These are phyloP conservation scores for Phialophora expanda DNA, from an alignment of 2,329 filamentous ascomycete species.

Conservation along the genomic window DNA sequence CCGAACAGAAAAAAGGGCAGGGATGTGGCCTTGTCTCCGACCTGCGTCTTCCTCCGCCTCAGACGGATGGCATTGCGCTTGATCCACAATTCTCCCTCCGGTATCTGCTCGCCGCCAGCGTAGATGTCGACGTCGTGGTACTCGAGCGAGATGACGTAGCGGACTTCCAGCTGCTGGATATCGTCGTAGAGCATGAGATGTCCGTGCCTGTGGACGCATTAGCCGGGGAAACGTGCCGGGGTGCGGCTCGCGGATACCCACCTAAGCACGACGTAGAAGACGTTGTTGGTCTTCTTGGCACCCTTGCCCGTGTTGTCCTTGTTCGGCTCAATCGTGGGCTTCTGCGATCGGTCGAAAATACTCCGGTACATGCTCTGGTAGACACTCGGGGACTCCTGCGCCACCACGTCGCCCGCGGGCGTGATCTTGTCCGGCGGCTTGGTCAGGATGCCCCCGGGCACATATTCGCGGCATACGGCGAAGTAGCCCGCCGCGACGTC, in stretches of 20 bases:
- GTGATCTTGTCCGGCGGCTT: constrained; percentile 87
- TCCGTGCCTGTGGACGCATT: constrained; percentile 68
- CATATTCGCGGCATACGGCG: constrained; percentile 91
- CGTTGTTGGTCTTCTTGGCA: constrained; percentile 72
- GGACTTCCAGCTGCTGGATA: constrained; percentile 90
- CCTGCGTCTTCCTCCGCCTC: constrained; percentile 64
- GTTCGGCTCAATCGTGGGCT: constrained; percentile 59
- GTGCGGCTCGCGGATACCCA: constrained; percentile 49
- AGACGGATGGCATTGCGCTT: constrained; percentile 90
- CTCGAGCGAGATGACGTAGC: constrained; percentile 90
- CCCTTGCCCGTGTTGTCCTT: constrained; percentile 51
- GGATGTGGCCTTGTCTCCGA: constrained; percentile 63
- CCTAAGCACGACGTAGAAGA: constrained; percentile 91
- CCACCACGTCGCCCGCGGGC: constrained; percentile 77
- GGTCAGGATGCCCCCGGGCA: constrained; percentile 87
- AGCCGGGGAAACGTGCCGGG: constrained; percentile 69
- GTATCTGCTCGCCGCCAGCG: constrained; percentile 76
- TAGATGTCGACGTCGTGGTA: constrained; percentile 87
- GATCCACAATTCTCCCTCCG: constrained; percentile 93
- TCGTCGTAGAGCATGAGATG: constrained; percentile 98
- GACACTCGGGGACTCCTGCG: constrained; percentile 84
- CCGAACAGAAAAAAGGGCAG: constrained; percentile 94
- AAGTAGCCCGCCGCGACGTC: constrained; percentile 92
- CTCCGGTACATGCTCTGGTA: constrained; percentile 98
- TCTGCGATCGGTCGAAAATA: constrained; percentile 82